phyloP scores from a whole-genome alignment of 75 land plant genomes.

The Cupressus sempervirens region DNA sequence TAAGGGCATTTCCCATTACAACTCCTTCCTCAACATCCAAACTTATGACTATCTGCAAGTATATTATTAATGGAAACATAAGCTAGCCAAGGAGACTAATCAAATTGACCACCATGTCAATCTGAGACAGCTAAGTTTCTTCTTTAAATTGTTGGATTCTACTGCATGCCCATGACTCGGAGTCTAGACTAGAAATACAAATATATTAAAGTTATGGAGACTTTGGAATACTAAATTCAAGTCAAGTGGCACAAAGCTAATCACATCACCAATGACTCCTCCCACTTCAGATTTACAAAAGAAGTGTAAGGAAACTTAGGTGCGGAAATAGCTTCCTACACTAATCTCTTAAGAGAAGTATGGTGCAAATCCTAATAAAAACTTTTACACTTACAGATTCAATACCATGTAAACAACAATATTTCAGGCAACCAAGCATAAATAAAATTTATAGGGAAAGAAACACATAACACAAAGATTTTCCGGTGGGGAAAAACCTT shows the following conservation, averaged over 20 bases:
- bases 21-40: too few relatives aligned
- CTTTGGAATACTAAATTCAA: neutral
- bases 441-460: too few relatives aligned
- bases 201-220: neutral
- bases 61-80: conserved; percentile 80
- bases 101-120: conserved; percentile 61
- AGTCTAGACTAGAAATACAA: neutral
- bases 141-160: neutral
- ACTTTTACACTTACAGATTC: too few relatives aligned
- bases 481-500: too few relatives aligned
- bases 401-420: too few relatives aligned
- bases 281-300: neutral
- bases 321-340: too few relatives aligned
- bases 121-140: neutral
- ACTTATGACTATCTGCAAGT: too few relatives aligned
- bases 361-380: too few relatives aligned
- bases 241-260: neutral
- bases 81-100: conserved; percentile 72
- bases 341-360: too few relatives aligned
- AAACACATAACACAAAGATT: too few relatives aligned
- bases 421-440: too few relatives aligned
- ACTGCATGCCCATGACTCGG: neutral
- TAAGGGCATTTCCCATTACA: too few relatives aligned
- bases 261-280: neutral
- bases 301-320: neutral